Evolutionary conservation across 2,329 filamentous ascomycete species (phyloP), one percentile per base, ranked within the genome.

Genomic region (Fusarium nisikadoi): DNA sequence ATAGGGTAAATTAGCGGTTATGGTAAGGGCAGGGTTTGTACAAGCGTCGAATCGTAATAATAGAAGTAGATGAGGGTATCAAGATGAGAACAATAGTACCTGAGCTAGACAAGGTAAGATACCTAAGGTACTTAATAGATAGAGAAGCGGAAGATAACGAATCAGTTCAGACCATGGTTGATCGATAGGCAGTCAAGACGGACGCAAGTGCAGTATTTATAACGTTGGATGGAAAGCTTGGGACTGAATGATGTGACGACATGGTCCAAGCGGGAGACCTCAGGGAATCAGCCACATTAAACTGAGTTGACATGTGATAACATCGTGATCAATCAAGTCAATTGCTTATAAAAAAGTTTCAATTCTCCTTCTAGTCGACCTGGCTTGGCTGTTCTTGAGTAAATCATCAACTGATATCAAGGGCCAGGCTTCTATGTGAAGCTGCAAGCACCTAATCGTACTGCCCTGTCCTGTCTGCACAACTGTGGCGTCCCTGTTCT

Each of bases 391-490:
- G 17, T 31, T 19, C 13, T 14, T 35, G n/a, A 23, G 17, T 16
- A 11, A 23, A n/a, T n/a, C n/a, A 10, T 31, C 20, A 33, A 23
- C n/a, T n/a, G n/a, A 16, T 47, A 41, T 59, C 2, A 33, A 35
- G 33, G 38, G 27, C n/a, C 17, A 50, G 42, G n/a, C 29, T 39
- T 53, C 17, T 49, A 41, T 59, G 41, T 52, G 41, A 71, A 47
- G 47, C 39, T 58, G 53, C 58, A 42, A 58, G 68, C 50, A 72
- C 56, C 52, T 59, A 71, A 61, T 72, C 45, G 42, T 49, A 19
- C 31, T 31, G 31, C 31, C 29, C 31, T 31, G 31, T 5, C 27
- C 17, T 33, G 31, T 19, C 33, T 20, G 10, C 46, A 35, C 12
- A 53, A 46, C 42, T 42, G 50, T 65, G 61, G 50, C 61, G 33